Evolutionary conservation across 2,329 filamentous ascomycete species (phyloP).

Genomic region (Arthrobotrys entomopaga): DNA sequence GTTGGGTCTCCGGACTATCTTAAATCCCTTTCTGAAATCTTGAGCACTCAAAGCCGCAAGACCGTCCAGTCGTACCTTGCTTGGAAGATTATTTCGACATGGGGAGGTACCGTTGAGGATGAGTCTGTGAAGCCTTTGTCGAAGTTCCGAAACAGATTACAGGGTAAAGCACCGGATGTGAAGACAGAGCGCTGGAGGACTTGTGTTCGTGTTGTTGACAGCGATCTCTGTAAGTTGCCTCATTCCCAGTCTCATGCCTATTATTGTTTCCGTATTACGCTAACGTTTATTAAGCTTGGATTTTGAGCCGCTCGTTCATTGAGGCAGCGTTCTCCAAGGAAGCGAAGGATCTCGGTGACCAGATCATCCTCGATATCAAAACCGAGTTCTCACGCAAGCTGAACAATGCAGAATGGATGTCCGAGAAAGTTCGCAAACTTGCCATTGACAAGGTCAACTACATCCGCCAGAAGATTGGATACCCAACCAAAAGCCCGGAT

Average conservation of each 20-base stretch:
- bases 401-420: conserved; percentile 72
- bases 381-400: conserved; percentile 72
- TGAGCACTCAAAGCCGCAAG: conserved; percentile 68
- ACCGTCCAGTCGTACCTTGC: conserved; percentile 72
- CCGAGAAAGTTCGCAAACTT: conserved; percentile 69
- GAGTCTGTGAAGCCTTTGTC: conserved; percentile 70
- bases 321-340: conserved; percentile 74
- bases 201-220: conserved; percentile 71
- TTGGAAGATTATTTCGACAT: conserved; percentile 71
- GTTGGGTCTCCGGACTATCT: conserved; percentile 71
- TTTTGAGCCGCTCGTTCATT: conserved; percentile 72
- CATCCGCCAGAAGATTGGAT: conserved; percentile 75
- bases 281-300: conserved; percentile 11
- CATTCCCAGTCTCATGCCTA: too few species aligned
- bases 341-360: conserved; percentile 74
- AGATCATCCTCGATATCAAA: conserved; percentile 77
- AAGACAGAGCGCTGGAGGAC: conserved; percentile 74
- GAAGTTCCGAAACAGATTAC: conserved; percentile 71
- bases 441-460: conserved; percentile 74
- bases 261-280: not conserved
- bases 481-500: conserved; percentile 72
- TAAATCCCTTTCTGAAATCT: conserved; percentile 68
- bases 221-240: conserved; percentile 73
- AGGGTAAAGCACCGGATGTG: conserved; percentile 72
- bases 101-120: conserved; percentile 69